Conservation (phyloP, 805 yeast species). For the Sugiyamaella chiloensis region DNA sequence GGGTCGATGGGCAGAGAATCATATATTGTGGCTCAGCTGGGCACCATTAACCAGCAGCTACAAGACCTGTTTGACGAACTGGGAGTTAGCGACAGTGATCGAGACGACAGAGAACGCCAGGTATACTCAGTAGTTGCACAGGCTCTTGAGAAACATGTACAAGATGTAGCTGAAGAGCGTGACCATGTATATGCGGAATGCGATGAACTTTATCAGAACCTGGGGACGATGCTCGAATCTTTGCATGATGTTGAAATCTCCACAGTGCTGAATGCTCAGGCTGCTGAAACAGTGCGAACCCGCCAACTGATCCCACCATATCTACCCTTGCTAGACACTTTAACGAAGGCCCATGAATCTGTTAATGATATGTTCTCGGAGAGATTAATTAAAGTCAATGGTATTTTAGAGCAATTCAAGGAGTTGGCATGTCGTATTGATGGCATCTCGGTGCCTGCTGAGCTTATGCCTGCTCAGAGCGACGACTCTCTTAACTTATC, state of each 20-base stretch:
- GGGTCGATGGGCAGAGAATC: conserved; percentile 20
- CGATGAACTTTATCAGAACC: conserved; percentile 17
- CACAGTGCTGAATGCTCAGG: conserved; percentile 16
- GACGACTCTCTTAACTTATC: conserved; percentile 25
- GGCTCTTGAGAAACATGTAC: conserved; percentile 31
- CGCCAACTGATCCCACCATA: conserved; percentile 22
- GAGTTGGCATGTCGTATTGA: conserved; percentile 22
- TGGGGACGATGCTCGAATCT: conserved; percentile 26
- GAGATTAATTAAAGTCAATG: conserved; percentile 20
- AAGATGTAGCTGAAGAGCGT: conserved; percentile 27
- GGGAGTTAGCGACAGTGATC: conserved; percentile 22
- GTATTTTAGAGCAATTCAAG: conserved; percentile 20
- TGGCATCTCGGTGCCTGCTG: conserved; percentile 21
- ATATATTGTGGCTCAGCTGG: conserved; percentile 27
- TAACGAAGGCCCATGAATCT: conserved; percentile 19
- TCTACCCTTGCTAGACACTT: conserved; percentile 9
- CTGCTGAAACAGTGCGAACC: conserved; percentile 16
- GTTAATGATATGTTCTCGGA: conserved; percentile 24
- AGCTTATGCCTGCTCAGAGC: conserved; percentile 17
- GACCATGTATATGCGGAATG: conserved; percentile 26
- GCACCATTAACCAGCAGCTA: conserved; percentile 25
- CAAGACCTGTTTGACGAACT: conserved; percentile 28
- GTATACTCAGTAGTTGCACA: conserved; percentile 27
- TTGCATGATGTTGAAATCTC: conserved; percentile 19
- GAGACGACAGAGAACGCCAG: conserved; percentile 26